A percentile compares a stretch with the other conserved stretches of the same genome.
phyloP scores from a whole-genome alignment of 2,329 filamentous ascomycete species.

The Fusarium sp. region DNA sequence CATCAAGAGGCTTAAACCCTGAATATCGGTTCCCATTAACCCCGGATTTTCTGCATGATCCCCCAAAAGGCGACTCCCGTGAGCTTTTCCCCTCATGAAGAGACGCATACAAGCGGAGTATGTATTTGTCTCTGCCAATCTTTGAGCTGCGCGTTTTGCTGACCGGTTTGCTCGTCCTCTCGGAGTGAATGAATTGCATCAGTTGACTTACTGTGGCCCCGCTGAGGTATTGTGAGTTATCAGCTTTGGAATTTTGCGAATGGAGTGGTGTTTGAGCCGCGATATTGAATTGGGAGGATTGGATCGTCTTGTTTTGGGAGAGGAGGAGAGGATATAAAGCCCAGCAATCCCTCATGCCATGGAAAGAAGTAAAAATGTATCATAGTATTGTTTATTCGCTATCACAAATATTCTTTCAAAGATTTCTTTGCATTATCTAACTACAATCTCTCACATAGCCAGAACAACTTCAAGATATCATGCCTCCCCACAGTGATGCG shows the following conservation, averaged over 20 bases:
- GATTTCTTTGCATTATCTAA: neutral
- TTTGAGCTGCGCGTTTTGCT: conserved; percentile 25
- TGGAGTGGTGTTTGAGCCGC: conserved; percentile 10
- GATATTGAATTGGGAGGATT: neutral
- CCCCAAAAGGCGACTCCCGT: conserved; percentile 35
- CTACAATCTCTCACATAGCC: neutral
- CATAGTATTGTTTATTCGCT: neutral
- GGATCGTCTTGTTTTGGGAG: neutral
- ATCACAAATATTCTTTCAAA: neutral
- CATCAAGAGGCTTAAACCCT: conserved; percentile 23
- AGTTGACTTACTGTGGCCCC: conserved; percentile 31
- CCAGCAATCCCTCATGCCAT: neutral
- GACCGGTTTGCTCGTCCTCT: conserved; percentile 32
- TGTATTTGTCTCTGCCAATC: conserved; percentile 37
- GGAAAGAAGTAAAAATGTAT: neutral
- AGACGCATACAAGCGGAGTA: conserved; percentile 40
- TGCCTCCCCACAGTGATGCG: conserved; percentile 45
- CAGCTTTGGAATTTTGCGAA: conserved; percentile 8
- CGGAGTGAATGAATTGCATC: conserved; percentile 27
- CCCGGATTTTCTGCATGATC: conserved; percentile 43
- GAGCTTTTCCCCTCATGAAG: conserved; percentile 24
- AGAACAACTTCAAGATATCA: neutral
- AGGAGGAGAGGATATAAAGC: conserved; percentile 10
- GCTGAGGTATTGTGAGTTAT: conserved; percentile 18
- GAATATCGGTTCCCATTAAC: conserved; percentile 33